Conservation (phyloP, 2,329 filamentous ascomycete genomes). For the Penicillium sp. region DNA sequence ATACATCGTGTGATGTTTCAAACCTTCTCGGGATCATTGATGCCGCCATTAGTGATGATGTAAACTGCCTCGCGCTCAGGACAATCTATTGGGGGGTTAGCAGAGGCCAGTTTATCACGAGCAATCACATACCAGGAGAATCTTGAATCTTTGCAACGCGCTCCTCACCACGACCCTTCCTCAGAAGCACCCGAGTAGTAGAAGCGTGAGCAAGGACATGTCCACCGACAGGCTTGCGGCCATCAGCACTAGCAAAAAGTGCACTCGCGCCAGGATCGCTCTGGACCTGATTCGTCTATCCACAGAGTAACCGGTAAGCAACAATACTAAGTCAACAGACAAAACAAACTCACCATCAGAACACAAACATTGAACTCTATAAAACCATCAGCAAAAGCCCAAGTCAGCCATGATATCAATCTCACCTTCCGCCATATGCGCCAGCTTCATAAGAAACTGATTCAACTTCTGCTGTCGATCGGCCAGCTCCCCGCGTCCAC, state of each 20-base stretch:
- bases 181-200: slow-evolving; percentile 64
- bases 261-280: slow-evolving; percentile 69
- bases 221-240: slow-evolving; percentile 66
- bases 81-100: slow-evolving; percentile 53
- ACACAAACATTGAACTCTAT: slow-evolving; percentile 68
- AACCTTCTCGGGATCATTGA: slow-evolving; percentile 66
- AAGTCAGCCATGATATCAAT: background rate
- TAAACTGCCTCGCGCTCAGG: slow-evolving; percentile 70
- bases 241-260: slow-evolving; percentile 67
- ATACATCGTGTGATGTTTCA: slow-evolving; percentile 31
- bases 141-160: slow-evolving; percentile 70
- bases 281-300: slow-evolving; percentile 69
- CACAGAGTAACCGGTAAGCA: slow-evolving; percentile 1
- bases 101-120: rapidly evolving
- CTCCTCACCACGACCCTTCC: slow-evolving; percentile 70
- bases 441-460: slow-evolving; percentile 63
- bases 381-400: slow-evolving; percentile 7
- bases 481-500: slow-evolving; percentile 66
- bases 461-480: slow-evolving; percentile 70
- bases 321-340: background rate
- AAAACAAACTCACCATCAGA: slow-evolving; percentile 52
- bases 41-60: slow-evolving; percentile 69
- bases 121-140: slow-evolving; percentile 56
- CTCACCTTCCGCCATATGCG: slow-evolving; percentile 64
- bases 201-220: slow-evolving; percentile 71